Percentiles rank a stretch among this genome's conserved stretches.
phyloP scores from a whole-genome alignment of 225 moss, liverwort and hornwort species.

The Anthoceros angustus region DNA sequence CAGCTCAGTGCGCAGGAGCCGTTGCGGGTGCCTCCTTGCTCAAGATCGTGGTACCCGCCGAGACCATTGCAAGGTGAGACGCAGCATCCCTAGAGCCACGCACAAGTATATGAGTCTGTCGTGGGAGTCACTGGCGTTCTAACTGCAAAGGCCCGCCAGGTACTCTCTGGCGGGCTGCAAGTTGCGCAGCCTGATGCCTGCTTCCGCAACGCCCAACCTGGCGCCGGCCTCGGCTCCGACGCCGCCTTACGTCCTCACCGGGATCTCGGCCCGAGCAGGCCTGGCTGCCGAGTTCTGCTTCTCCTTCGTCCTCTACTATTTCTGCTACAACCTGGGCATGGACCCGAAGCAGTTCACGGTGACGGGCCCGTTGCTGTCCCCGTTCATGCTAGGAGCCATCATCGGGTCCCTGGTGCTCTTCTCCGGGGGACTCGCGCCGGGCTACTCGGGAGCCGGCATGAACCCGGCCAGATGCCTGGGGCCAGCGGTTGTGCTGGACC shows the following conservation, averaged over 20 bases:
- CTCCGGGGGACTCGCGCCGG: constrained; percentile 8
- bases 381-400: constrained; percentile 21
- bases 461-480: constrained; percentile 40
- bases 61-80: background rate
- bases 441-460: constrained; percentile 36
- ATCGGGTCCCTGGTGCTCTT: constrained; percentile 25
- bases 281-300: constrained; percentile 18
- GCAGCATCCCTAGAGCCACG: background rate
- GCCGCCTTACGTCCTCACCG: constrained; percentile 11
- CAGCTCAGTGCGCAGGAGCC: background rate
- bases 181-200: background rate
- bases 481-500: constrained; percentile 33
- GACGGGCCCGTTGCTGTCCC: constrained; percentile 21
- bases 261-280: background rate
- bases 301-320: constrained; percentile 25
- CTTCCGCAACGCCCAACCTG: background rate
- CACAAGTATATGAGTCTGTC: too few relatives aligned
- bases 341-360: constrained; percentile 30
- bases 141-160: background rate
- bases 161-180: constrained; percentile 8
- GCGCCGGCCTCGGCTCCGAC: background rate
- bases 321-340: constrained; percentile 27
- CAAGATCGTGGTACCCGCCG: constrained; percentile 2
- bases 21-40: constrained; percentile 5
- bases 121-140: too few relatives aligned